Evolutionary conservation across 139 green algal species (phyloP).

Genomic region (Asterochloris sp.): DNA sequence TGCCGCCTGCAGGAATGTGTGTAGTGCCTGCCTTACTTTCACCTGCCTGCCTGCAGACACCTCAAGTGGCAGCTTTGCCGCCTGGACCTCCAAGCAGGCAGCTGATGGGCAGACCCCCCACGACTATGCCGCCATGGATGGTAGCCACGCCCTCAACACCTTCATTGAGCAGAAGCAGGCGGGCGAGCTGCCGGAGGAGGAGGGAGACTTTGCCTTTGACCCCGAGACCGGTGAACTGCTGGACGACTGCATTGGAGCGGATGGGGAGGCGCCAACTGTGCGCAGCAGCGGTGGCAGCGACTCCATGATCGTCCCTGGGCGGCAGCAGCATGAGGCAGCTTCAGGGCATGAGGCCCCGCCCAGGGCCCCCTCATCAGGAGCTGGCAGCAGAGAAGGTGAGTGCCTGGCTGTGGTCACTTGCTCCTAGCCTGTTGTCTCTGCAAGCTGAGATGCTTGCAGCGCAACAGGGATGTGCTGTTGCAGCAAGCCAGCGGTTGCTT

Average conservation of each 20-base stretch:
- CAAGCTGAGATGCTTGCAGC: too few species aligned
- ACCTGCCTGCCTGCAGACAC: slow-evolving; percentile 3
- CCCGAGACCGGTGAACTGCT: slow-evolving; percentile 6
- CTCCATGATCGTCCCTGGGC: too few species aligned
- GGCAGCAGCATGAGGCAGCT: too few species aligned
- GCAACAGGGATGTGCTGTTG: too few species aligned
- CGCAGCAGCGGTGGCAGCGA: too few species aligned
- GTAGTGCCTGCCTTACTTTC: background rate
- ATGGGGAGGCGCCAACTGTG: too few species aligned
- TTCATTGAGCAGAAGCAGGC: slow-evolving; percentile 13
- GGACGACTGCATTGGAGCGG: background rate
- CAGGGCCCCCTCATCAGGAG: too few species aligned
- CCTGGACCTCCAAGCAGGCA: slow-evolving; percentile 23
- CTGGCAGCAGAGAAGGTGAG: too few species aligned
- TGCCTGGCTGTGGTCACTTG: too few species aligned
- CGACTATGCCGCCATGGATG: slow-evolving; percentile 23
- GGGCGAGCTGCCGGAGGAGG: background rate
- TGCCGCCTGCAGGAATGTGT: background rate
- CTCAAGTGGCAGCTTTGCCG: slow-evolving; percentile 23
- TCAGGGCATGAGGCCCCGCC: too few species aligned
- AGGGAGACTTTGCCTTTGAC: slow-evolving; percentile 1
- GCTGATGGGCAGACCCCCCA: slow-evolving; percentile 38
- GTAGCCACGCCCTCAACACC: slow-evolving; percentile 17
- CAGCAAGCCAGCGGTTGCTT: too few species aligned
- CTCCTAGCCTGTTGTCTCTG: too few species aligned